phyloP scores from a whole-genome alignment of 2,329 filamentous ascomycete species.

The Fusarium penzigii region DNA sequence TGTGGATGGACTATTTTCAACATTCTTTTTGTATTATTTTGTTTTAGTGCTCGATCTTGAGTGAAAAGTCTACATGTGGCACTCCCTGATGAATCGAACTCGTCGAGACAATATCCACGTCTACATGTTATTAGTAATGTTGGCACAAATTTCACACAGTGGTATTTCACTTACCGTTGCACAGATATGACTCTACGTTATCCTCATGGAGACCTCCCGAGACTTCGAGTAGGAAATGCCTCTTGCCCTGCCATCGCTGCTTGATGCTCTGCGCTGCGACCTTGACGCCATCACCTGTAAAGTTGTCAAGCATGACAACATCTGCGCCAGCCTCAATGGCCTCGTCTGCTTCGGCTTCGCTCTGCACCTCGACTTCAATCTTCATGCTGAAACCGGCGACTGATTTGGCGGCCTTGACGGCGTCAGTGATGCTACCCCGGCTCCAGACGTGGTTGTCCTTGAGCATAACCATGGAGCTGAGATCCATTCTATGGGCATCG shows the following conservation, averaged over 20 bases:
- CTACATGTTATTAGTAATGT: constrained; percentile 41
- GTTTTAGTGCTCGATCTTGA: constrained; percentile 70
- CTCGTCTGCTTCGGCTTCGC: constrained; percentile 83
- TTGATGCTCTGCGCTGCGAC: constrained; percentile 74
- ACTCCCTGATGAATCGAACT: constrained; percentile 97
- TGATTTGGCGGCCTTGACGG: constrained; percentile 79
- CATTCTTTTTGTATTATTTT: constrained; percentile 3
- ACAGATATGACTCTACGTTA: constrained; percentile 82
- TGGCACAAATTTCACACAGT: background rate
- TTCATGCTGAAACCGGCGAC: constrained; percentile 90
- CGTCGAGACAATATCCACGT: constrained; percentile 94
- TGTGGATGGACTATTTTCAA: constrained; percentile 8
- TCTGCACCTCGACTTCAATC: constrained; percentile 94
- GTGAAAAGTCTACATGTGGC: constrained; percentile 89
- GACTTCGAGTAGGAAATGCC: constrained; percentile 82
- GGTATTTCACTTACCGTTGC: constrained; percentile 55
- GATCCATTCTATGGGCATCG: constrained; percentile 87
- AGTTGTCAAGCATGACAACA: constrained; percentile 97
- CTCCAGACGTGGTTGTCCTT: constrained; percentile 99
- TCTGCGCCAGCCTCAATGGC: constrained; percentile 90
- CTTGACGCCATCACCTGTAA: constrained; percentile 76
- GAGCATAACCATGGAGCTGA: constrained; percentile 95
- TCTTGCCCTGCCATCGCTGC: constrained; percentile 74
- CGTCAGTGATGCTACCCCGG: constrained; percentile 80
- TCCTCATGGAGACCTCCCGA: constrained; percentile 85